Conservation (phyloP, 257 asterid species). For the Penstemon barbatus region DNA sequence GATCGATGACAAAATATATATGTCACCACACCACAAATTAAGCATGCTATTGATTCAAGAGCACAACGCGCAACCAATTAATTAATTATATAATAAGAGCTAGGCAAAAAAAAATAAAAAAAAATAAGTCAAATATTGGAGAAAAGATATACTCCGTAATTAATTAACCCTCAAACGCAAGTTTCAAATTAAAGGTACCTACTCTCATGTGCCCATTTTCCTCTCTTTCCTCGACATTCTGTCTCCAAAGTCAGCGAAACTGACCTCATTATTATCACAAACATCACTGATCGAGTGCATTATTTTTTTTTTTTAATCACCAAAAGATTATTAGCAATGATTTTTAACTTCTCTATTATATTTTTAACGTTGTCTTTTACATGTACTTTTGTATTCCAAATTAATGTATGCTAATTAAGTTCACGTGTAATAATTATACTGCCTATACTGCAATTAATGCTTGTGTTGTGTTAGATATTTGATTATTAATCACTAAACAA, state of each 20-base stretch:
- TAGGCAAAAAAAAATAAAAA: not conserved
- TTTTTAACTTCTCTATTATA: constrained; percentile 22
- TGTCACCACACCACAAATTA: not conserved
- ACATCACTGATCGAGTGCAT: constrained; percentile 11
- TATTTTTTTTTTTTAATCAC: constrained; percentile 3
- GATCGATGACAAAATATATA: constrained; percentile 7
- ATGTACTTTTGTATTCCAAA: too few relatives aligned
- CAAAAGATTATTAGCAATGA: constrained; percentile 11
- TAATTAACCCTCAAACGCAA: constrained; percentile 6
- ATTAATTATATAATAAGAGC: not conserved
- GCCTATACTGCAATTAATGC: too few relatives aligned
- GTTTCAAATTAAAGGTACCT: constrained; percentile 22
- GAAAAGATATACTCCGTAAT: not conserved
- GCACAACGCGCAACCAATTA: not conserved
- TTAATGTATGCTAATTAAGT: too few relatives aligned
- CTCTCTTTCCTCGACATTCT: constrained; percentile 26
- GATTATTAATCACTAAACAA: too few relatives aligned
- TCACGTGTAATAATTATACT: too few relatives aligned
- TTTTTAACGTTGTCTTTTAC: too few relatives aligned
- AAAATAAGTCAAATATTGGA: not conserved
- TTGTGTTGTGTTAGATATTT: too few relatives aligned
- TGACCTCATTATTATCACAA: not conserved
- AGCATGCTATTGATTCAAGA: not conserved
- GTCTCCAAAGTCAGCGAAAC: constrained; percentile 28
- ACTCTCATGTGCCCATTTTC: constrained; percentile 27